Evolutionary conservation across 345 rosid genomes (phyloP).

Genomic region (Euphorbia peplus): DNA sequence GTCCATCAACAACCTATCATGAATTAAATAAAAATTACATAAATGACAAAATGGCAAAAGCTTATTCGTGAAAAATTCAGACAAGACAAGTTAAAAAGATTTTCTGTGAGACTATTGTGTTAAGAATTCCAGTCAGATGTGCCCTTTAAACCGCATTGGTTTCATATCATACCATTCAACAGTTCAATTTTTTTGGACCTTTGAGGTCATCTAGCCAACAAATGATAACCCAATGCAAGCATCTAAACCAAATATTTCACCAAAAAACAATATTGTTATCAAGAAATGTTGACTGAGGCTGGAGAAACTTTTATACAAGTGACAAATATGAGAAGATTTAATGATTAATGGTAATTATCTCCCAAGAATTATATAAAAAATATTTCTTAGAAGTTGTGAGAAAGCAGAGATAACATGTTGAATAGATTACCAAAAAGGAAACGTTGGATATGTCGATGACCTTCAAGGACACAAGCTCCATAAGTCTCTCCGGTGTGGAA

Average conservation of each 20-base stretch:
- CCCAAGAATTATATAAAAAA: background rate
- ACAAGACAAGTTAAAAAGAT: background rate
- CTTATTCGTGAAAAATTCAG: background rate
- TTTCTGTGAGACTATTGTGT: too few species aligned
- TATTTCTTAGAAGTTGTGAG: background rate
- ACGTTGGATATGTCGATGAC: constrained; percentile 69
- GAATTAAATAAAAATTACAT: constrained; percentile 13
- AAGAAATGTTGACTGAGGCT: background rate
- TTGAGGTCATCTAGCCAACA: too few species aligned
- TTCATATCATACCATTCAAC: too few species aligned
- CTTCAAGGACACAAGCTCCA: constrained; percentile 67
- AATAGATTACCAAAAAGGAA: constrained; percentile 65
- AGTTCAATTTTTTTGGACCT: too few species aligned
- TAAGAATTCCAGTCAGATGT: too few species aligned
- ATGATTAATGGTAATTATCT: background rate
- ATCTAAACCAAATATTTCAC: background rate
- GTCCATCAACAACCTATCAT: constrained; percentile 69
- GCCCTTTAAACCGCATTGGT: too few species aligned
- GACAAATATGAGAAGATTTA: background rate
- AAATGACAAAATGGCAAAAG: background rate
- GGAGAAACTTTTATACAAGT: background rate
- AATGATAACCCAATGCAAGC: too few species aligned
- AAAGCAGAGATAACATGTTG: background rate
- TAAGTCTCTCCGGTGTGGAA: constrained; percentile 83
- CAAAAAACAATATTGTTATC: background rate